A percentile compares a stretch with the other conserved stretches of the same genome.
These are phyloP conservation scores for Cytospora paraplurivora DNA, from an alignment of 2,329 filamentous ascomycete genomes.

Conservation along the genomic window DNA sequence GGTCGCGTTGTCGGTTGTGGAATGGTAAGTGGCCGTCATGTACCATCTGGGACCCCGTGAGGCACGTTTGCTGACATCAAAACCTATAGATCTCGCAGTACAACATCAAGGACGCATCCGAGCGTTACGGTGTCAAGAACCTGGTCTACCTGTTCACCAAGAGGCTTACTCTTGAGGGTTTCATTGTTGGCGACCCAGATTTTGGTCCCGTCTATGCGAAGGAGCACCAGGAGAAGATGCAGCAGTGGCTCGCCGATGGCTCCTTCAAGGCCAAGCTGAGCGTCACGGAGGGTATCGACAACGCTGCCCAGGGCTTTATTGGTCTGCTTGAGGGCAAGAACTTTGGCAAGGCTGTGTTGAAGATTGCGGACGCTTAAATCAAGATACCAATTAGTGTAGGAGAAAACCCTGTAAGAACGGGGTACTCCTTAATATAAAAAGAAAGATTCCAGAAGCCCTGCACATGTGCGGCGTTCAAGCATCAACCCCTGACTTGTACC, in stretches of 20 bases:
- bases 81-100: constrained; percentile 68
- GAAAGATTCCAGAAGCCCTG: too few relatives aligned
- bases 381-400: too few relatives aligned
- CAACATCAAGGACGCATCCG: constrained; percentile 53
- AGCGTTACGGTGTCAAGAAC: constrained; percentile 69
- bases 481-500: too few relatives aligned
- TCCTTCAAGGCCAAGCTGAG: constrained; percentile 70
- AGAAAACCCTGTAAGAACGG: too few relatives aligned
- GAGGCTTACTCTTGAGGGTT: constrained; percentile 72
- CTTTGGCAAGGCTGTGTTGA: constrained; percentile 82
- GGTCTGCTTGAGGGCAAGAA: constrained; percentile 78
- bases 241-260: constrained; percentile 76
- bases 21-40: constrained; percentile 50
- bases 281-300: constrained; percentile 76
- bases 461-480: too few relatives aligned
- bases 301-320: constrained; percentile 71
- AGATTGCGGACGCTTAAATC: constrained; percentile 44
- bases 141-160: constrained; percentile 66
- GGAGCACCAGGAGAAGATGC: constrained; percentile 76
- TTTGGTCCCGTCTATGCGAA: constrained; percentile 67
- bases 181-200: constrained; percentile 68
- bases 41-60: not conserved
- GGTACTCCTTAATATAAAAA: too few relatives aligned
- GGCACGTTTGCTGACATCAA: constrained; percentile 33
- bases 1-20: constrained; percentile 68